phyloP scores from a whole-genome alignment of 495 filamentous ascomycete species.

The Astrocystis sublimbata region DNA sequence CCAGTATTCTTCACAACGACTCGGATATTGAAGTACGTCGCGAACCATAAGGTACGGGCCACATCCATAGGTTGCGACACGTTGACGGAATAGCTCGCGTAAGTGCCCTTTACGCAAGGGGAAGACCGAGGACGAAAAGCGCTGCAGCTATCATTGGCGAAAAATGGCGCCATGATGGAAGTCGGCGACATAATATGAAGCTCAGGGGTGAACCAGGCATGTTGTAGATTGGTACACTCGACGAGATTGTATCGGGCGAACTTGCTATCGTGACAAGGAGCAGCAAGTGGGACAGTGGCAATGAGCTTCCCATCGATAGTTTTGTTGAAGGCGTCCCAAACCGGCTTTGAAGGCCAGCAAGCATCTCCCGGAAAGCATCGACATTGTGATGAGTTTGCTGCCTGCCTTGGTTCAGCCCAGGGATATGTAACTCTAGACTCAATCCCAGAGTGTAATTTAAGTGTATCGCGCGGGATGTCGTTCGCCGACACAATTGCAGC shows the following conservation, averaged over 20 bases:
- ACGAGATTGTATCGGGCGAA: not conserved
- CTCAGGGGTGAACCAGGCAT: not conserved
- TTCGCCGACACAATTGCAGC: too few relatives aligned
- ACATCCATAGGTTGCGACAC: slow-evolving; percentile 43
- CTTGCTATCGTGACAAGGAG: slow-evolving; percentile 41
- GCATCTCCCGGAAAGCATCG: slow-evolving; percentile 27
- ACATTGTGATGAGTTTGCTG: not conserved
- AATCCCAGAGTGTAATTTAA: too few relatives aligned
- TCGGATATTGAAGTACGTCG: slow-evolving; percentile 42
- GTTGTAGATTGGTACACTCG: not conserved
- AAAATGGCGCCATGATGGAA: slow-evolving; percentile 38
- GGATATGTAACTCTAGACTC: too few relatives aligned
- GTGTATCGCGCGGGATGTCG: too few relatives aligned
- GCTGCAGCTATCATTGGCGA: slow-evolving; percentile 54
- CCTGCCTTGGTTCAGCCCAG: not conserved
- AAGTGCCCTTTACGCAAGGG: slow-evolving; percentile 57
- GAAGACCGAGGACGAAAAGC: slow-evolving; percentile 44
- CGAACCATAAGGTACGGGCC: slow-evolving; percentile 50
- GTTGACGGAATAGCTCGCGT: slow-evolving; percentile 57
- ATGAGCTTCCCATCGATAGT: slow-evolving; percentile 43
- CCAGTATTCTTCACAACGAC: slow-evolving; percentile 51
- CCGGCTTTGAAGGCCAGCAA: slow-evolving; percentile 25
- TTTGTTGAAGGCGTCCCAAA: slow-evolving; percentile 45
- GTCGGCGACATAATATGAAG: not conserved
- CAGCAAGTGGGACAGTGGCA: slow-evolving; percentile 49